Evolutionary conservation across 1,284 basidiomycete species (phyloP), one percentile per base, ranked within the genome.

Genomic region (Cutaneotrichosporon sp.): DNA sequence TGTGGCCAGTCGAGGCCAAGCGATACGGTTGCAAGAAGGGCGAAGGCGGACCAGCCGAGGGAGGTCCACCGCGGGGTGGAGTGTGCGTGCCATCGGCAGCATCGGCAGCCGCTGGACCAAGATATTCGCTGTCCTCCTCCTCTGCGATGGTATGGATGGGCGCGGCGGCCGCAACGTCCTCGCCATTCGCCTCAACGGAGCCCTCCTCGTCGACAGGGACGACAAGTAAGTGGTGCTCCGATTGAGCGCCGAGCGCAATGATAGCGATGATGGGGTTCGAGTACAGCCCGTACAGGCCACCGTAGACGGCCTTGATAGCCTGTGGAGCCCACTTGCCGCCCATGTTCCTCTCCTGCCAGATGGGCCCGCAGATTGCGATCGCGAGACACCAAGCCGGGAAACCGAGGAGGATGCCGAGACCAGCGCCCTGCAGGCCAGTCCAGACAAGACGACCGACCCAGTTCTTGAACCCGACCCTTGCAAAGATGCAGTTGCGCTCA

Each of bases 241-340:
- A 68, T 55, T 76, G 73, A 52, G 66, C 68, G 1, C 75, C 75
- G 11, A 76, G 59, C 2, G 74, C 72, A n/a, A 76, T 51, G 3
- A 61, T 50, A 0, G 75, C 73, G 44, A 76, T 75, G 25, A 76
- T 57, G 0, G 75, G 75, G 60, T 76, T 76, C n/a, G 73, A 74
- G 34, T 75, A 52, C 65, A 69, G 68, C 3, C 74, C 75, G 2
- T 72, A 53, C 3, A 75, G 60, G n/a, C 65, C 65, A 14, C 68
- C 75, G 38, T 71, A 76, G 1, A 75, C 67, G 20, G 55, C 49
- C 54, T 75, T 76, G 62, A 76, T 76, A 10, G 65, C 63, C 61
- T 75, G 65, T 2, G 75, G 75, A 11, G 74, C 71, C 75, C 73
- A 75, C 33, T 58, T 61, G 47, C 60, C 61, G 16, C 66, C 66